Evolutionary conservation across 139 green algal species (phyloP).

Genomic region (Edaphochlamys debaryana): DNA sequence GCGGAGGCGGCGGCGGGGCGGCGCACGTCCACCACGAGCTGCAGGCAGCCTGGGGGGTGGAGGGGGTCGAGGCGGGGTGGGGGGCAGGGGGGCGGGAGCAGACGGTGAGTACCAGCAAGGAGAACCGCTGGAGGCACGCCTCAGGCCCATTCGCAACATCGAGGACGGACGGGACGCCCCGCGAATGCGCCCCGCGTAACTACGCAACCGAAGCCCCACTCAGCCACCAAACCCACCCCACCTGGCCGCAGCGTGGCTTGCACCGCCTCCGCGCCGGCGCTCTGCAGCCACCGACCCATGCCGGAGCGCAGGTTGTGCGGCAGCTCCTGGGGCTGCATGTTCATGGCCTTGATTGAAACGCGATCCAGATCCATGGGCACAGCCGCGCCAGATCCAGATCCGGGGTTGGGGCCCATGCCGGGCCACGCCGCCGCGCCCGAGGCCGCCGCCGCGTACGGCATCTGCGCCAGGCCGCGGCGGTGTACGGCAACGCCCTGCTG

Average conservation of each 20-base stretch:
- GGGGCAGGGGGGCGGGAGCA: no score
- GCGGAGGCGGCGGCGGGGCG: background rate
- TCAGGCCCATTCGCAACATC: no score
- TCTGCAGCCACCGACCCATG: constrained; percentile 15
- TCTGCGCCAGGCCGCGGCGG: background rate
- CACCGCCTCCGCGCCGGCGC: background rate
- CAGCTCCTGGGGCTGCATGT: constrained; percentile 26
- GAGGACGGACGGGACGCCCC: no score
- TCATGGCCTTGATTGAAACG: constrained; percentile 29
- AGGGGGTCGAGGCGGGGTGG: background rate
- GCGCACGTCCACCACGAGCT: constrained; percentile 28
- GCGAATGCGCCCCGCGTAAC: no score
- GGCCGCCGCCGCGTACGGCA: constrained; percentile 9
- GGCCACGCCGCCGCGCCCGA: background rate
- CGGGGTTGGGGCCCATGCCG: background rate
- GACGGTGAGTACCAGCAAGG: no score
- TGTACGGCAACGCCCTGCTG: constrained; percentile 27
- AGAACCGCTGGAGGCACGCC: no score
- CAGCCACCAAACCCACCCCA: no score
- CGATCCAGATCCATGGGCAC: constrained; percentile 10
- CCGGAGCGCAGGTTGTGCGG: constrained; percentile 7
- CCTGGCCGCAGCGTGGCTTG: constrained; percentile 25
- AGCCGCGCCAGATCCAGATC: background rate
- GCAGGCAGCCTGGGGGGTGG: constrained; percentile 16
- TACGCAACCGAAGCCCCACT: no score